phyloP scores from a whole-genome alignment of 2,329 filamentous ascomycete species.

The Claviceps paspali region DNA sequence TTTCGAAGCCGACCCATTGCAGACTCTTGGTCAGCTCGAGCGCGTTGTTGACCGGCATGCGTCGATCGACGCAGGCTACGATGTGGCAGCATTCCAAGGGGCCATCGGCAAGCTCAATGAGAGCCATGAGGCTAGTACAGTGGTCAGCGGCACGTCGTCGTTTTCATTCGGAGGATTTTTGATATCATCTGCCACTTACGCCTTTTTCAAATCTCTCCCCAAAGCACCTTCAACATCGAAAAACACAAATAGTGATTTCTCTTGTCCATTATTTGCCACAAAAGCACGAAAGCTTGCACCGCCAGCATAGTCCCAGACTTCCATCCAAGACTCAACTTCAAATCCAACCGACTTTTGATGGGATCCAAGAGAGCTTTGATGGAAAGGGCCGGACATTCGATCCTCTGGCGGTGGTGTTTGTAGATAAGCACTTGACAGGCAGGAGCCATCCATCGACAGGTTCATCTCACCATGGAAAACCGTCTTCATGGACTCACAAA shows the following conservation, averaged over 20 bases:
- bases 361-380: slow-evolving; percentile 11
- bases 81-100: slow-evolving; percentile 64
- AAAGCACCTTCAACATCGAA: slow-evolving; percentile 57
- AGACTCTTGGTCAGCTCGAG: slow-evolving; percentile 64
- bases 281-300: slow-evolving; percentile 79
- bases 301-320: slow-evolving; percentile 74
- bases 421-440: slow-evolving; percentile 61
- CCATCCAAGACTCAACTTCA: slow-evolving; percentile 48
- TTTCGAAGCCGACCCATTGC: slow-evolving; percentile 85
- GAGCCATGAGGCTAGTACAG: slow-evolving; percentile 56
- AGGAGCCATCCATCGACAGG: slow-evolving; percentile 60
- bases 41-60: slow-evolving; percentile 43
- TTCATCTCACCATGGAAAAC: slow-evolving; percentile 95
- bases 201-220: slow-evolving; percentile 69
- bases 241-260: slow-evolving; percentile 74
- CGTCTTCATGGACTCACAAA: slow-evolving; percentile 87
- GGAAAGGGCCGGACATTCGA: slow-evolving; percentile 23
- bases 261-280: slow-evolving; percentile 51
- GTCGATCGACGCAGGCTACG: slow-evolving; percentile 67
- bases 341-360: slow-evolving; percentile 16
- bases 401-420: slow-evolving; percentile 40
- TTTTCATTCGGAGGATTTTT: background rate
- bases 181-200: slow-evolving; percentile 38
- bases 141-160: slow-evolving; percentile 3
- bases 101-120: slow-evolving; percentile 73